These are phyloP conservation scores for Adenanthera pavonina DNA, from an alignment of 306 rosid species.

Conservation along the genomic window DNA sequence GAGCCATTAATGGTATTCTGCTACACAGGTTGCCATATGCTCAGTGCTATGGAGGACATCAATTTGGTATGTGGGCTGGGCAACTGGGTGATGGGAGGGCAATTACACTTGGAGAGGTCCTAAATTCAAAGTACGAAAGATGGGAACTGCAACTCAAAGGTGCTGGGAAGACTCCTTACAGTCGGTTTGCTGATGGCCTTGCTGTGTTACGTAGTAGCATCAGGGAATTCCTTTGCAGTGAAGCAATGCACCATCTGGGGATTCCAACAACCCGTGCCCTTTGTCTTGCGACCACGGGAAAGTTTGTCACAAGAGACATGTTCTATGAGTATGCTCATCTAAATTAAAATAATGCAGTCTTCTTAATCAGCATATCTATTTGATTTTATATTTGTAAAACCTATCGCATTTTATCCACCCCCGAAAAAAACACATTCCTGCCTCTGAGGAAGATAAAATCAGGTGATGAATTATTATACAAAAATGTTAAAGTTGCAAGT, in stretches of 20 bases:
- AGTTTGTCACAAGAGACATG: conserved; percentile 87
- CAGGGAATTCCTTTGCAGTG: conserved; percentile 98
- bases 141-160: conserved; percentile 99
- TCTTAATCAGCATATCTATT: background rate
- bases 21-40: conserved; percentile 84
- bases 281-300: conserved; percentile 89
- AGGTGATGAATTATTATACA: conserved; percentile 24
- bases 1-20: conserved; percentile 27
- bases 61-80: conserved; percentile 99
- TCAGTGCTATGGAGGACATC: conserved; percentile 99
- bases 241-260: conserved; percentile 94
- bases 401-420: conserved; percentile 4
- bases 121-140: conserved; percentile 80
- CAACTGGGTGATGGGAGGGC: conserved; percentile 99
- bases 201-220: conserved; percentile 98
- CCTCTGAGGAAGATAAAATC: conserved; percentile 11
- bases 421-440: background rate
- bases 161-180: conserved; percentile 96
- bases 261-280: conserved; percentile 97
- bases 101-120: conserved; percentile 88
- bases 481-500: conserved; percentile 24
- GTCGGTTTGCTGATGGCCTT: conserved; percentile 97
- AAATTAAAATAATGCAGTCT: conserved; percentile 18
- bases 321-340: conserved; percentile 81
- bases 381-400: background rate